These are phyloP conservation scores for Psilocybe cubensis DNA, from an alignment of 768 basidiomycete genomes.

Conservation along the genomic window DNA sequence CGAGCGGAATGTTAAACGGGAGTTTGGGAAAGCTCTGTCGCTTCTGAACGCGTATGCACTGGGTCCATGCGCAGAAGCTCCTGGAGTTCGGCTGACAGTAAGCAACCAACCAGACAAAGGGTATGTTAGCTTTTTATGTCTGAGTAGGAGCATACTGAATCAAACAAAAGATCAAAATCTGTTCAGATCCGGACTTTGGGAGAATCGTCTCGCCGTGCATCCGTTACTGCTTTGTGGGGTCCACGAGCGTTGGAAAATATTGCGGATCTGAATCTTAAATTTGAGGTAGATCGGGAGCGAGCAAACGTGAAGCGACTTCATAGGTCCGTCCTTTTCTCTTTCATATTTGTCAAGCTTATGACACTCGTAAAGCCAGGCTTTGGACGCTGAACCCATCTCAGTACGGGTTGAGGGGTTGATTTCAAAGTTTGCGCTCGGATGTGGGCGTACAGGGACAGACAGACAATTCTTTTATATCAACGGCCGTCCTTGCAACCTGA, in stretches of 20 bases:
- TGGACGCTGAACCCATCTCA: conserved; percentile 31
- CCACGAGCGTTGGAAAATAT: conserved; percentile 77
- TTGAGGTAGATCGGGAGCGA: conserved; percentile 73
- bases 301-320: conserved; percentile 42
- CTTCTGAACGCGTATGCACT: conserved; percentile 89
- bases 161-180: conserved; percentile 54
- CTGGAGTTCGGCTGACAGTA: conserved; percentile 74
- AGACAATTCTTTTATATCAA: conserved; percentile 95
- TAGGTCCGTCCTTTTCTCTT: conserved; percentile 18
- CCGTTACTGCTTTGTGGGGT: conserved; percentile 84
- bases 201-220: conserved; percentile 57
- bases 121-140: conserved; percentile 42
- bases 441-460: conserved; percentile 79
- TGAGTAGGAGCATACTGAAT: neutral
- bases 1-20: conserved; percentile 85
- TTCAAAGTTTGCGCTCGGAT: conserved; percentile 78
- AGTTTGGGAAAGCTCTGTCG: conserved; percentile 84
- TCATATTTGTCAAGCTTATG: neutral
- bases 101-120: conserved; percentile 72
- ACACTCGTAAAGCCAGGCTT: conserved; percentile 12
- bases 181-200: conserved; percentile 79
- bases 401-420: conserved; percentile 78
- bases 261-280: conserved; percentile 69
- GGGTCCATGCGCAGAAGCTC: conserved; percentile 78
- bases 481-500: conserved; percentile 81